Evolutionary conservation across 129 eudicot species (phyloP).

Genomic region (Artemisia argyi): DNA sequence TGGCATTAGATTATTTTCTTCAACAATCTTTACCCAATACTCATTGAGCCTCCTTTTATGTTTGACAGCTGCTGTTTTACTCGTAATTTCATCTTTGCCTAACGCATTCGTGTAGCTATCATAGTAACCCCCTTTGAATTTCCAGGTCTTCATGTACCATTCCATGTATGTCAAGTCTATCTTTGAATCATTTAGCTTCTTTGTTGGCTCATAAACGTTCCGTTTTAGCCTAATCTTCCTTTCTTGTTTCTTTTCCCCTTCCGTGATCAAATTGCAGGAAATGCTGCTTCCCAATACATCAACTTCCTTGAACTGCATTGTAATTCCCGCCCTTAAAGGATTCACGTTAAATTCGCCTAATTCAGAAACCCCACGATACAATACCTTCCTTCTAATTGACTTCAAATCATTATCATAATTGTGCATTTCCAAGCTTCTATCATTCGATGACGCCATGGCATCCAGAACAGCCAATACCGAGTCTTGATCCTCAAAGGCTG

Average conservation of each 20-base stretch:
- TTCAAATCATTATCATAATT: conserved; percentile 33
- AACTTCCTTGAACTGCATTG: conserved; percentile 36
- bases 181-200: conserved; percentile 44
- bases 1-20: conserved; percentile 34
- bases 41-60: conserved; percentile 17
- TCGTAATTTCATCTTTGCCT: not conserved
- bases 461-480: conserved; percentile 30
- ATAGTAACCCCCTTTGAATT: conserved; percentile 39
- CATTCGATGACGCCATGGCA: conserved; percentile 1
- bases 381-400: conserved; percentile 21
- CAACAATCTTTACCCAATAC: conserved; percentile 39
- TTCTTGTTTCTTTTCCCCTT: conserved; percentile 11
- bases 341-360: conserved; percentile 1
- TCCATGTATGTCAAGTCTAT: conserved; percentile 42
- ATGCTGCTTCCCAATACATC: conserved; percentile 5
- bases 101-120: conserved; percentile 29
- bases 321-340: conserved; percentile 36
- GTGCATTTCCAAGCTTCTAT: not conserved
- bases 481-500: conserved; percentile 42
- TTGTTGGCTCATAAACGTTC: conserved; percentile 22
- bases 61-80: conserved; percentile 11
- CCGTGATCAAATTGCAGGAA: conserved; percentile 19
- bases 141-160: conserved; percentile 45
- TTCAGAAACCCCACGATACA: conserved; percentile 30
- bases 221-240: not conserved